Conservation (phyloP, 2,329 filamentous ascomycete species). For the Ceratocystiopsis sp. region DNA sequence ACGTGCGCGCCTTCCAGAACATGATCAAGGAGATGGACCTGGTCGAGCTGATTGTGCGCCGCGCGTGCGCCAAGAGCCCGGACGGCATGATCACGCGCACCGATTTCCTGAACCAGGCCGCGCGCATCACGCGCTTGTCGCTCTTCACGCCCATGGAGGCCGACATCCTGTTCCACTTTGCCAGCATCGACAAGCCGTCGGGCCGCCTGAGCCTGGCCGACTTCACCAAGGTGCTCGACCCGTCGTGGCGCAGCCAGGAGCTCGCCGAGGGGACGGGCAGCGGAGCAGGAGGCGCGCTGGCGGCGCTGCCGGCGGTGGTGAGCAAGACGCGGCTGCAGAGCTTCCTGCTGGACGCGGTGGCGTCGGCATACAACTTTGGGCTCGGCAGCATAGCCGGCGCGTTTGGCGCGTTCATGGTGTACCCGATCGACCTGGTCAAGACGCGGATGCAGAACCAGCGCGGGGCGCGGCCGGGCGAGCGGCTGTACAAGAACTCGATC, state of each 20-base stretch:
- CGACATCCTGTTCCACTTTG: slow-evolving; percentile 97
- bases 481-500: slow-evolving; percentile 90
- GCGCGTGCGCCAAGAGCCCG: slow-evolving; percentile 62
- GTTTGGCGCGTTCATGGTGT: slow-evolving; percentile 98
- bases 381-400: slow-evolving; percentile 84
- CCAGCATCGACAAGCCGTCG: slow-evolving; percentile 75
- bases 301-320: too few relatives aligned
- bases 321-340: slow-evolving; percentile 20
- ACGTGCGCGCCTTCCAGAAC: slow-evolving; percentile 95
- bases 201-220: slow-evolving; percentile 67
- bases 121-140: slow-evolving; percentile 80
- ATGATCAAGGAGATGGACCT: slow-evolving; percentile 96
- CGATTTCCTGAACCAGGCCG: slow-evolving; percentile 89
- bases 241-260: slow-evolving; percentile 64
- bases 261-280: slow-evolving; percentile 21
- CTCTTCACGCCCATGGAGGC: slow-evolving; percentile 97
- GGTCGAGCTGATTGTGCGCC: slow-evolving; percentile 81
- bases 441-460: slow-evolving; percentile 97
- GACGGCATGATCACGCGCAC: slow-evolving; percentile 89
- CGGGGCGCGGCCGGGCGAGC: slow-evolving; percentile 61
- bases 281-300: slow-evolving; percentile 8
- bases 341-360: slow-evolving; percentile 46
- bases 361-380: slow-evolving; percentile 78
- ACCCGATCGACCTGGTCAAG: slow-evolving; percentile 97
- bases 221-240: slow-evolving; percentile 89